Evolutionary conservation across 208 protist genomes (phyloP).

Genomic region (Wallacemonas collosoma): DNA sequence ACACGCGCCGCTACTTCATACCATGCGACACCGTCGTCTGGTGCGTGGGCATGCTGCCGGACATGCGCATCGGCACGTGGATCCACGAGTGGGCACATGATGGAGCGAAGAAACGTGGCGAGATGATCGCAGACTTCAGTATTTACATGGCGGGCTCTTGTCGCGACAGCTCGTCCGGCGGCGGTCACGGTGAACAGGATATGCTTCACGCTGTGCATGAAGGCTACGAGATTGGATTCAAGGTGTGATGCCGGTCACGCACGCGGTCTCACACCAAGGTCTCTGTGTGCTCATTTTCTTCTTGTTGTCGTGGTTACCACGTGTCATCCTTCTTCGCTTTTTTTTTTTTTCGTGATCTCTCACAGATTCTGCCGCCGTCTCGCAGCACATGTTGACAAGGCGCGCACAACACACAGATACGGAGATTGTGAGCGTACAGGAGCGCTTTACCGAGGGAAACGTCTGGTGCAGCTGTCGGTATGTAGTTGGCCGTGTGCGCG

Average conservation of each 20-base stretch:
- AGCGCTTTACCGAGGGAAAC: no score
- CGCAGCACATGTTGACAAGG: no score
- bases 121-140: conserved; percentile 78
- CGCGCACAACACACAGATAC: no score
- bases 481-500: no score
- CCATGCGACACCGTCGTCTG: conserved; percentile 88
- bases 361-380: no score
- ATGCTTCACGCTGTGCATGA: conserved; percentile 82
- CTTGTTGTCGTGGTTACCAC: no score
- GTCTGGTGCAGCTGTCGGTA: no score
- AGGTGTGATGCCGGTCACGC: conserved; percentile 48
- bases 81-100: conserved; percentile 91
- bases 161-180: conserved; percentile 72
- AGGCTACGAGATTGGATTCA: conserved; percentile 84
- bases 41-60: conserved; percentile 83
- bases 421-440: no score
- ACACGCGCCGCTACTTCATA: conserved; percentile 51
- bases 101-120: conserved; percentile 68
- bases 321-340: no score
- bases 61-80: conserved; percentile 77
- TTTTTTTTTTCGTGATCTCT: no score
- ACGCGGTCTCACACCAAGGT: no score
- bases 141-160: conserved; percentile 80
- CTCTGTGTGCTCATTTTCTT: no score
- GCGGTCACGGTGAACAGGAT: conserved; percentile 85